Percentiles rank a stretch among this genome's conserved stretches.
phyloP scores from a whole-genome alignment of 495 filamentous ascomycete genomes.

The Copromyces sp. region DNA sequence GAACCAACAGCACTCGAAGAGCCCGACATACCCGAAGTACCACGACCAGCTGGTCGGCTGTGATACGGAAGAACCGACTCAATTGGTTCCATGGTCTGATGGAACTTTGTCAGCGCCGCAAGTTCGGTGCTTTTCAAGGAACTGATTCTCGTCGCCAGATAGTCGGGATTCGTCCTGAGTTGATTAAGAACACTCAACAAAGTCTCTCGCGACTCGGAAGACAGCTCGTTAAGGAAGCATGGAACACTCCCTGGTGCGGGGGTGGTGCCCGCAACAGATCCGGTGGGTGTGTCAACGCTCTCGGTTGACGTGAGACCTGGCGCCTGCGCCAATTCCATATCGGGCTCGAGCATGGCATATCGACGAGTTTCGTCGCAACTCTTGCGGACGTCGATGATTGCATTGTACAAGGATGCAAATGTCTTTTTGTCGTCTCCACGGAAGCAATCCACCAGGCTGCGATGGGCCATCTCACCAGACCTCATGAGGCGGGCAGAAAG shows the following conservation, averaged over 20 bases:
- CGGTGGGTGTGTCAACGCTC: slow-evolving; percentile 30
- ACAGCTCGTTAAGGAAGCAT: slow-evolving; percentile 74
- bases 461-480: slow-evolving; percentile 66
- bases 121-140: slow-evolving; percentile 65
- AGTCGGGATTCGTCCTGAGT: slow-evolving; percentile 76
- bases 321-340: slow-evolving; percentile 45
- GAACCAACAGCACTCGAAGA: slow-evolving; percentile 6
- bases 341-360: slow-evolving; percentile 58
- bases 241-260: slow-evolving; percentile 38
- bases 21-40: slow-evolving; percentile 10
- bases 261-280: slow-evolving; percentile 27
- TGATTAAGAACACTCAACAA: slow-evolving; percentile 70
- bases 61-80: slow-evolving; percentile 74
- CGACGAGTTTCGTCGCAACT: slow-evolving; percentile 65
- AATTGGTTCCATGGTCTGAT: slow-evolving; percentile 64
- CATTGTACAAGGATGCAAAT: slow-evolving; percentile 80
- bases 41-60: slow-evolving; percentile 35
- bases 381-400: slow-evolving; percentile 77
- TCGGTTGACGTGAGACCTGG: slow-evolving; percentile 35
- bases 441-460: slow-evolving; percentile 78
- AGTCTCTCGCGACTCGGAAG: slow-evolving; percentile 59
- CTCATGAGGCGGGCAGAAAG: slow-evolving; percentile 71
- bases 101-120: slow-evolving; percentile 59
- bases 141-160: slow-evolving; percentile 69
- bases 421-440: slow-evolving; percentile 80